These are phyloP conservation scores for Deuterostichococcus epilithicus DNA, from an alignment of 139 green algal species.

Conservation along the genomic window DNA sequence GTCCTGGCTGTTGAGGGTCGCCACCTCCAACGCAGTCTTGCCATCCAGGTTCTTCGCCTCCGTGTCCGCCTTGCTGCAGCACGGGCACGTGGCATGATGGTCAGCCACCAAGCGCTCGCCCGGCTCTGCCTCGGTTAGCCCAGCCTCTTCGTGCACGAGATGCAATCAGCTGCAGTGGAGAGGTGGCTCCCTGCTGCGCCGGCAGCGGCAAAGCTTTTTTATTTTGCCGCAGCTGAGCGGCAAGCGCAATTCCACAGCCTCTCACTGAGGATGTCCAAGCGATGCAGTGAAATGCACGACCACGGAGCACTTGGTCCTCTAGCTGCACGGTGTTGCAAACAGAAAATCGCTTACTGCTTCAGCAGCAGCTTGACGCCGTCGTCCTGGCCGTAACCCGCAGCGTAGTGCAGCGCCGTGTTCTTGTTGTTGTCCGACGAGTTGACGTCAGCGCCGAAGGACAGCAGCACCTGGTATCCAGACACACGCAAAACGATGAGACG, in stretches of 20 bases:
- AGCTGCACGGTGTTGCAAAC: background rate
- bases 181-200: too few species aligned
- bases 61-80: constrained; percentile 58
- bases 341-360: constrained; percentile 40
- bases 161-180: too few species aligned
- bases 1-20: constrained; percentile 90
- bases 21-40: constrained; percentile 94
- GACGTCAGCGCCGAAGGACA: constrained; percentile 74
- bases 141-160: too few species aligned
- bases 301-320: background rate
- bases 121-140: too few species aligned
- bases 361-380: constrained; percentile 72
- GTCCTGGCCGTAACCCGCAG: constrained; percentile 83
- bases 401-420: constrained; percentile 93
- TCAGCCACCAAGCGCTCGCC: too few species aligned
- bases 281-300: too few species aligned
- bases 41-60: constrained; percentile 79
- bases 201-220: too few species aligned
- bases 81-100: too few species aligned
- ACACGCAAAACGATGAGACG: too few species aligned
- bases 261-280: background rate
- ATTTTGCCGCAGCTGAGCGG: background rate
- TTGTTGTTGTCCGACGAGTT: constrained; percentile 86
- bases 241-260: background rate
- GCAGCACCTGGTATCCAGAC: constrained; percentile 48